Base-by-base conservation (phyloP, 257 asterid genomes). In the Rehmannia glutinosa region DNA sequence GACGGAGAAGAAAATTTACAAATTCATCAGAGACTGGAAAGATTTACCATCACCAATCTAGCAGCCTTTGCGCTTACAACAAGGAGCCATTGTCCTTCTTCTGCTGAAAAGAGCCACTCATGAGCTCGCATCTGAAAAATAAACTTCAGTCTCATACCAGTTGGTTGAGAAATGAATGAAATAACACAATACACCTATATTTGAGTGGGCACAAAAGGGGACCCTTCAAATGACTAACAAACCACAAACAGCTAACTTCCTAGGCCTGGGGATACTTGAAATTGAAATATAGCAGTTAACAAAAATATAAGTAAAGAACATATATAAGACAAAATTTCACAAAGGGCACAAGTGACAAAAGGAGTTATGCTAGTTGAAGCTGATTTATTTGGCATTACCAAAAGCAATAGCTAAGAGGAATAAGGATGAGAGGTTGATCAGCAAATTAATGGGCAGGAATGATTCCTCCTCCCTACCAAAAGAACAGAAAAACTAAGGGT, bases 51-150 rank as follows among this genome's bases (percentile, higher is more conserved):
- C 52, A 87, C 70, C 28, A 91, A 78, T 62, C 99, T 94, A 73
- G 96, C 91, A 79, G 91, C 84, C 78, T 86, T 88, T 19, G 97
- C 74, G 72, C 83, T 91, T 73, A 51, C 91, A 67, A 88, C 89
- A 68, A 94, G 80, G 59, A 83, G 62, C 96, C 97, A 83, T 75
- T 91, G 99, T 47, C 99, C 99, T 87, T 88, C 93, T 78, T 82
- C 93, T 60, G 97, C 80, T 46, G 97, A 78, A 77, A 81, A 91
- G 69, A 94, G 86, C 99, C 99, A 94, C 73, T 88, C 97, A 69
- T 72, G 82, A 77, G 83, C 91, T 81, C 96, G 89, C 69, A 72
- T 68, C 99, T 94, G 91, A 84, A 85, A 88, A 70, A 67, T 71
- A 50, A 78, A 70, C 30, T 68, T 78, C 50, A 32, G 84, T 83